Evolutionary conservation across 208 protist genomes (phyloP), one percentile per base, ranked within the genome.

Genomic region (Crithidia mellificae): DNA sequence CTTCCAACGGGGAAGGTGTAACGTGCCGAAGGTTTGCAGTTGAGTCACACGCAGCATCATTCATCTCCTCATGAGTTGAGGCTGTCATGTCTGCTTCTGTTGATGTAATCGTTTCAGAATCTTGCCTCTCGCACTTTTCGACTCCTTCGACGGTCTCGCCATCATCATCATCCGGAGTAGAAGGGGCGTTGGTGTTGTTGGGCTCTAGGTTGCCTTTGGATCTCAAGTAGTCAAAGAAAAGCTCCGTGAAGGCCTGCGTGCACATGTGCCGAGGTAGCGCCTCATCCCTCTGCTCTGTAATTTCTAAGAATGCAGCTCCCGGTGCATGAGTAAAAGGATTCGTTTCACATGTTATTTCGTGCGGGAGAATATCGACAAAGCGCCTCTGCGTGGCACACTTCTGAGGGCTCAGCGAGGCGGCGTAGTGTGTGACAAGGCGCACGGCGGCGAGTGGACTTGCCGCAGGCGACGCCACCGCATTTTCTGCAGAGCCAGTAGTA

Each of bases 371-470:
- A 2, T 69, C 49, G 34, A 76, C 49, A 53, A 61, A 76, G 2
- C 22, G 0, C 4, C 14, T 8, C 4, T 8, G 29, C 38, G 39
- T 20, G 2, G 49, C 50, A 24, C 70, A 76, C 11, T 8, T 7
- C 29, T 52, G 25, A 2, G 70, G 70, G 9, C 62, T 56, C 9
- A 50, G 19, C 15, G 39, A 19, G 2, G 68, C 72, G 7, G 41
- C 38, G 1, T 69, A 54, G 39, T 80, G 73, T 5, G 72, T 63
- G 2, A 83, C 78, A n/a, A 83, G 41, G 22, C 73, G 66, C 38
- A 83, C 59, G 24, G 36, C 57, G 12, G 57, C 41, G 1, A 27
- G 44, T 8, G 43, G 57, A 2, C 2, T 29, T 67, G 44, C 53
- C 24, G 52, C 52, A 4, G 49, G 1, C 38, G 55, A 15, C 6